A percentile compares a stretch with the other conserved stretches of the same genome.
These are phyloP conservation scores for Hymenoscyphus albidus DNA, from an alignment of 2,329 filamentous ascomycete genomes.

Conservation along the genomic window DNA sequence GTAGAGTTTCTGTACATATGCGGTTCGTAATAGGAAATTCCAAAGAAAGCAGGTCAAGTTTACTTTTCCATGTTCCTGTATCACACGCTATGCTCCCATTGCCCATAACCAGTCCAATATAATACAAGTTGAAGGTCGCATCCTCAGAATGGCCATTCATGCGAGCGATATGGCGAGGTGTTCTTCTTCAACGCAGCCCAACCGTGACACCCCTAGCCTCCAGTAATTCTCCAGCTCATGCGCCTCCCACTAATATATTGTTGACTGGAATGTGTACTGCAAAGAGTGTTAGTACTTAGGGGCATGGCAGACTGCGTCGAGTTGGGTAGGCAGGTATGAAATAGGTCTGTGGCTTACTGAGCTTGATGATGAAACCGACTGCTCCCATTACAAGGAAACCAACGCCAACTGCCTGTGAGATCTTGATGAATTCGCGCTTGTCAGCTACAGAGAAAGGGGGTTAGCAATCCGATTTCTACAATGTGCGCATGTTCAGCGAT, in stretches of 20 bases:
- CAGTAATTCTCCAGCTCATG: constrained; percentile 22
- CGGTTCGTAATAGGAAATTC: not conserved
- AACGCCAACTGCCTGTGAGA: constrained; percentile 48
- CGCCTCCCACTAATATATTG: constrained; percentile 46
- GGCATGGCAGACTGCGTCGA: not conserved
- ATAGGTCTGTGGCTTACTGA: constrained; percentile 33
- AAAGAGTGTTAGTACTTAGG: not conserved
- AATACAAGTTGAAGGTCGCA: constrained; percentile 21
- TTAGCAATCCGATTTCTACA: constrained; percentile 13
- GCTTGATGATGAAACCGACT: constrained; percentile 50
- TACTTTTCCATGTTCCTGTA: constrained; percentile 16
- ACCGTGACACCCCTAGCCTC: not conserved
- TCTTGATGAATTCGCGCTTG: constrained; percentile 41
- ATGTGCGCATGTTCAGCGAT: not conserved
- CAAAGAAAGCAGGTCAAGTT: constrained; percentile 11
- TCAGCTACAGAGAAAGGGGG: constrained; percentile 32
- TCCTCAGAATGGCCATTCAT: constrained; percentile 8
- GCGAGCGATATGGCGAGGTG: not conserved
- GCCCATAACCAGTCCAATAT: constrained; percentile 21
- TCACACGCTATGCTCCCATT: constrained; percentile 9
- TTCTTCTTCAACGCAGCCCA: constrained; percentile 6
- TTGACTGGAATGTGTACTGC: constrained; percentile 50
- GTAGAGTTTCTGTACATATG: not conserved
- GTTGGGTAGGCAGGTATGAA: not conserved
- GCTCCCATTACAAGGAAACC: constrained; percentile 51